These are phyloP conservation scores for Amoeboaphelidium protococcarum DNA, from an alignment of 371 early-diverging fungal species.

Conservation along the genomic window DNA sequence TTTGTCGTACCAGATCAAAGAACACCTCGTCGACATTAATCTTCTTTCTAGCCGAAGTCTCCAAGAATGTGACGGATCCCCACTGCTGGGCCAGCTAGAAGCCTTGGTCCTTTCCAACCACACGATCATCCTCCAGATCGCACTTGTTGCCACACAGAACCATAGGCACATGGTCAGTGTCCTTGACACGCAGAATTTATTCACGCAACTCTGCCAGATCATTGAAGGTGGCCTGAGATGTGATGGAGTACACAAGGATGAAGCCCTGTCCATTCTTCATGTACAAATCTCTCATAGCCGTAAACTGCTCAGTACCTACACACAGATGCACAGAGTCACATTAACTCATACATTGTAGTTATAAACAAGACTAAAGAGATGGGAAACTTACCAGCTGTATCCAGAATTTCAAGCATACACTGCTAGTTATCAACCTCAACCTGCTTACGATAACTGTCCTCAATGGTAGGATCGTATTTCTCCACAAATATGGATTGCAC, in stretches of 20 bases:
- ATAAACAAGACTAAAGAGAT: too few species aligned
- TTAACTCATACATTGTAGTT: slow-evolving; percentile 5
- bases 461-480: slow-evolving; percentile 71
- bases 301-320: slow-evolving; percentile 54
- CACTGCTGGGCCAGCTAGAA: slow-evolving; percentile 29
- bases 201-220: slow-evolving; percentile 44
- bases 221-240: slow-evolving; percentile 47
- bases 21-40: slow-evolving; percentile 53
- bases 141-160: slow-evolving; percentile 65
- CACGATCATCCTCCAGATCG: slow-evolving; percentile 48
- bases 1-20: slow-evolving; percentile 24
- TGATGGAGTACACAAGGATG: slow-evolving; percentile 58
- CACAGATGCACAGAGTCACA: not conserved
- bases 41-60: slow-evolving; percentile 56
- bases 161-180: slow-evolving; percentile 56
- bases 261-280: slow-evolving; percentile 79
- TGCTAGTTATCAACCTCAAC: slow-evolving; percentile 57
- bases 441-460: slow-evolving; percentile 66
- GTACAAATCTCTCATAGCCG: slow-evolving; percentile 69
- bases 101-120: slow-evolving; percentile 36
- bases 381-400: slow-evolving; percentile 49
- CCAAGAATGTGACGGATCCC: slow-evolving; percentile 44
- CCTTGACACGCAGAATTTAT: slow-evolving; percentile 56
- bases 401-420: slow-evolving; percentile 66
- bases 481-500: slow-evolving; percentile 70